Evolutionary conservation across 176 grass and related monocot genomes (phyloP).

Genomic region (Musa acuminata): DNA sequence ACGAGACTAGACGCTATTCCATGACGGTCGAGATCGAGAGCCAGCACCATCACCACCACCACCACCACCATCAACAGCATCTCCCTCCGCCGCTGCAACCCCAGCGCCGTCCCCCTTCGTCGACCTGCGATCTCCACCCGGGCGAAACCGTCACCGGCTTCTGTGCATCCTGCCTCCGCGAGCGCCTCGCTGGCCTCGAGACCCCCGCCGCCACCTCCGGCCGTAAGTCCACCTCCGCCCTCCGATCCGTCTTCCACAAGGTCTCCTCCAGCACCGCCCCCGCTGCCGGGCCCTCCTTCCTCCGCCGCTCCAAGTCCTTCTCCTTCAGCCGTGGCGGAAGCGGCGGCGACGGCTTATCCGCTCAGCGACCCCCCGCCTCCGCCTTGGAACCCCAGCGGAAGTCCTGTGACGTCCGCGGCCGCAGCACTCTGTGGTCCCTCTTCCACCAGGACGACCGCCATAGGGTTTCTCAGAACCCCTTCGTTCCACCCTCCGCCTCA

Average conservation of each 20-base stretch:
- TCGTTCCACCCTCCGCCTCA: slow-evolving; percentile 15
- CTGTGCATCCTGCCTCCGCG: slow-evolving; percentile 83
- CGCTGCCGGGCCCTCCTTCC: slow-evolving; percentile 15
- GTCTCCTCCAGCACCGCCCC: slow-evolving; percentile 11
- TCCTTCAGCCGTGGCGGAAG: slow-evolving; percentile 37
- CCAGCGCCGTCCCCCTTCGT: slow-evolving; percentile 24
- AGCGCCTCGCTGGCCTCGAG: slow-evolving; percentile 79
- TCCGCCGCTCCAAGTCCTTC: slow-evolving; percentile 79
- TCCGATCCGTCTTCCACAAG: slow-evolving; percentile 62
- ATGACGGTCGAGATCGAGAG: neutral
- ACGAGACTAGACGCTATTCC: neutral
- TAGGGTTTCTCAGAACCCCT: slow-evolving; percentile 41
- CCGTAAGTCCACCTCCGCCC: slow-evolving; percentile 75
- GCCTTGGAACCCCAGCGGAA: slow-evolving; percentile 66
- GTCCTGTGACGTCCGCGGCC: slow-evolving; percentile 74
- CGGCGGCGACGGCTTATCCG: slow-evolving; percentile 32
- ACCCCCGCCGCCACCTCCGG: slow-evolving; percentile 42
- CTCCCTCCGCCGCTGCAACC: slow-evolving; percentile 43
- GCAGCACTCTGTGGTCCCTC: slow-evolving; percentile 84
- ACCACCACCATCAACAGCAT: neutral
- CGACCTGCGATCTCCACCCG: slow-evolving; percentile 77
- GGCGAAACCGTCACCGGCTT: slow-evolving; percentile 74
- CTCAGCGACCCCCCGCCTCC: slow-evolving; percentile 3
- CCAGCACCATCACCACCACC: neutral
- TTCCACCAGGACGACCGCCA: slow-evolving; percentile 88